Base-by-base conservation (phyloP, 2,329 filamentous ascomycete species). In the Fusarium buxicola region DNA sequence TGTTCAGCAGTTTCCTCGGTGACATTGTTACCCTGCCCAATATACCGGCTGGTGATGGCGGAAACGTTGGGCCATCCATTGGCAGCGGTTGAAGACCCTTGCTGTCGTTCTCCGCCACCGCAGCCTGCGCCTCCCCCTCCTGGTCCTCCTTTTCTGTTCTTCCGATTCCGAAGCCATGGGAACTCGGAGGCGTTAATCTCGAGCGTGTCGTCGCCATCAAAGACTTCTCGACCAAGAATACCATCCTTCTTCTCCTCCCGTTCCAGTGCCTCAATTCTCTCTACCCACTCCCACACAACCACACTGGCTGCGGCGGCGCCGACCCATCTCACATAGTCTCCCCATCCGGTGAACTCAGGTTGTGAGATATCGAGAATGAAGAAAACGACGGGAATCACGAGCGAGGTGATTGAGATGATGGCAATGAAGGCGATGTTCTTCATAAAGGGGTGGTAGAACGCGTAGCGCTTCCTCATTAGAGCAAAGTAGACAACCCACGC, bases 261-360 rank as follows among this genome's bases (percentile, higher is more conserved):
- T 78, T 97, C 94, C 60, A 97, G 77, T 0, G 93, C 92, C 75
- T 97, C 94, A 44, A 97, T 97, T 24, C 94, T 86, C 76, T 97
- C 94, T 4, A 97, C 94, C 94, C 94, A 97, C 76, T 97, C 94
- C 94, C 94, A 97, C 3, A 97, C 94, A 18, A 97, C 92, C n/a
- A 97, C 94, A 77, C 92, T 96, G 25, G 94, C 94, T 2, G 93
- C 93, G 0, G 94, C 93, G 2, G 93, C 93, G 43, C 94, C 94
- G n/a, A 97, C 94, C 94, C 94, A 97, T 70, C 93, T 84, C 40
- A 97, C 94, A 72, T 97, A 97, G 72, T 96, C 94, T 72, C 94
- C 94, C 94, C 94, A 97, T 8, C 91, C 92, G 34, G 92, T 92
- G 60, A 97, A 89, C 60, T 92, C 88, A 24, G 92, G 90, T 70